These are phyloP conservation scores for Colletotrichum destructivum DNA, from an alignment of 2,329 filamentous ascomycete genomes.

Conservation along the genomic window DNA sequence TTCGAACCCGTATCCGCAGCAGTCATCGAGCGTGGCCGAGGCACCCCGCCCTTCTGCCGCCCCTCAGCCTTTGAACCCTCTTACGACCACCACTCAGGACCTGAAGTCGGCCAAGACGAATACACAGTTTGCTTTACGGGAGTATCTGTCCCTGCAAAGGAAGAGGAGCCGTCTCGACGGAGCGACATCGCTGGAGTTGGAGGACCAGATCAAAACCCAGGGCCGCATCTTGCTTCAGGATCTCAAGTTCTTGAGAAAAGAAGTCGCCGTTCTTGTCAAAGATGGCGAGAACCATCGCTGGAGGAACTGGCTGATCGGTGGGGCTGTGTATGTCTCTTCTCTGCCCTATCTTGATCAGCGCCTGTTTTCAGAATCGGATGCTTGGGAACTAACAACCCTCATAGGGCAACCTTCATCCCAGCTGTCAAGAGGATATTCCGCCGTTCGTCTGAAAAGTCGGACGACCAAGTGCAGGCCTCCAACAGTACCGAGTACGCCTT, in stretches of 20 bases:
- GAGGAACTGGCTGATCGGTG: constrained; percentile 68
- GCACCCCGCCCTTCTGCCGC: constrained; percentile 26
- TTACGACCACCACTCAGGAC: constrained; percentile 46
- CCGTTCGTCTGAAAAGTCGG: constrained; percentile 57
- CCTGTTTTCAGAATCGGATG: not conserved
- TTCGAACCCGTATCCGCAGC: constrained; percentile 25
- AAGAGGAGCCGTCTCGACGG: constrained; percentile 49
- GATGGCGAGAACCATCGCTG: constrained; percentile 65
- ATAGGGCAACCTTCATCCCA: constrained; percentile 67
- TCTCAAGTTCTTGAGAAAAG: constrained; percentile 59
- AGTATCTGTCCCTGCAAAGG: constrained; percentile 53
- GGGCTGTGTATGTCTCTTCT: constrained; percentile 61
- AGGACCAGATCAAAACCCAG: constrained; percentile 61
- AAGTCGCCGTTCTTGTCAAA: constrained; percentile 61
- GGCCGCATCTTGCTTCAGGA: constrained; percentile 60
- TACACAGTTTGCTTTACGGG: constrained; percentile 54
- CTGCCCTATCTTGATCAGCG: too few relatives aligned
- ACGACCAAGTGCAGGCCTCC: constrained; percentile 49
- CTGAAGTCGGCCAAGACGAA: constrained; percentile 52
- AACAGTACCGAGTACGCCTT: constrained; percentile 74
- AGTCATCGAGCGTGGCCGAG: constrained; percentile 18
- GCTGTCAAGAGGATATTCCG: constrained; percentile 67
- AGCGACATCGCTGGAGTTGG: constrained; percentile 54
- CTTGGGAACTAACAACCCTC: not conserved
- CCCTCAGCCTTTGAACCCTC: constrained; percentile 27